Evolutionary conservation across 148 eudicot species (phyloP).

Genomic region (Vaccinium macrocarpon): DNA sequence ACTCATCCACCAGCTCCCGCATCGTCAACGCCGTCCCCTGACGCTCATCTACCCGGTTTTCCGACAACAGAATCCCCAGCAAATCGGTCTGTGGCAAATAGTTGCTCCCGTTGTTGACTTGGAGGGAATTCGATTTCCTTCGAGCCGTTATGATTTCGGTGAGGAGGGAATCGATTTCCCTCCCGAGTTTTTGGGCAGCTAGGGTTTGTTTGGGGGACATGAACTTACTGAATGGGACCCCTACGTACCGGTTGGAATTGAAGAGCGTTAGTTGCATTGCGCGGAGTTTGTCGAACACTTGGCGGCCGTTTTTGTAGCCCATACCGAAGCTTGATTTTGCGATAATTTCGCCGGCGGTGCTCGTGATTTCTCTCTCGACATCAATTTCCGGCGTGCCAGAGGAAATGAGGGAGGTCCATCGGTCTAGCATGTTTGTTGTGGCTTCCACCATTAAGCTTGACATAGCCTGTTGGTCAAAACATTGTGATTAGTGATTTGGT

Average conservation of each 20-base stretch:
- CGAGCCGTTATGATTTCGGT: conserved; percentile 49
- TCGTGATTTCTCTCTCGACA: conserved; percentile 64
- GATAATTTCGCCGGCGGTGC: conserved; percentile 74
- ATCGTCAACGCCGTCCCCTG: conserved; percentile 41
- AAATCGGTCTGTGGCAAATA: conserved; percentile 43
- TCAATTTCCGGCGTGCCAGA: conserved; percentile 55
- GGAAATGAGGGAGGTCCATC: conserved; percentile 45
- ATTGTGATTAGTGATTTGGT: neutral
- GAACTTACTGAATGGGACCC: conserved; percentile 72
- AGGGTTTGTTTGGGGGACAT: conserved; percentile 42
- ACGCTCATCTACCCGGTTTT: conserved; percentile 26
- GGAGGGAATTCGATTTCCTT: conserved; percentile 24
- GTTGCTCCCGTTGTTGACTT: neutral
- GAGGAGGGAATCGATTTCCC: conserved; percentile 68
- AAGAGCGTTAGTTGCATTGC: conserved; percentile 67
- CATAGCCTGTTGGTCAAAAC: conserved; percentile 58
- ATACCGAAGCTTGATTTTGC: conserved; percentile 84
- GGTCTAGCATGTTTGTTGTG: conserved; percentile 52
- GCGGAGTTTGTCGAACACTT: conserved; percentile 52
- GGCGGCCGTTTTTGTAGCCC: conserved; percentile 41
- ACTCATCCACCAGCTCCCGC: conserved; percentile 74
- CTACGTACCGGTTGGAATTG: conserved; percentile 67
- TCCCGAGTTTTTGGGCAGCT: conserved; percentile 59
- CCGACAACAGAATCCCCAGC: conserved; percentile 62
- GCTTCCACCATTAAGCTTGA: conserved; percentile 72